These are phyloP conservation scores for Claviceps quebecensis DNA, from an alignment of 2,329 filamentous ascomycete species.

Conservation along the genomic window DNA sequence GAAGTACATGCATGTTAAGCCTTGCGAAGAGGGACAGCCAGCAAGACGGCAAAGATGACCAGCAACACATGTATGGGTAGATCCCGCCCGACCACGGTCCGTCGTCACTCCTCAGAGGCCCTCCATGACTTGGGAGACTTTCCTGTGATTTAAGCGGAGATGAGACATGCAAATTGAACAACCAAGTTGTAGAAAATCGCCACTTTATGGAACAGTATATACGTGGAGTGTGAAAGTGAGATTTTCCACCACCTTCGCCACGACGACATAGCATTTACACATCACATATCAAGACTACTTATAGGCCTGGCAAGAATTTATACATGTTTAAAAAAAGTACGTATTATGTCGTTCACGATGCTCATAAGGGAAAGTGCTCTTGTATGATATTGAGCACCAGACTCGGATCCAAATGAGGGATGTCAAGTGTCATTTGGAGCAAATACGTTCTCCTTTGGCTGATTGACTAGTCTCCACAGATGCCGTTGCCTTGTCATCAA, in stretches of 20 bases:
- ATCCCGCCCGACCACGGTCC: conserved; percentile 9
- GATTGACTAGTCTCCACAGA: conserved; percentile 33
- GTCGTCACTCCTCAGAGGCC: conserved; percentile 5
- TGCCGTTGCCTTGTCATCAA: conserved; percentile 32
- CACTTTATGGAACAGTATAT: not conserved
- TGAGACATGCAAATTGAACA: conserved; percentile 3
- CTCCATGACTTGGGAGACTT: conserved; percentile 11
- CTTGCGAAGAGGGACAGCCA: conserved; percentile 3
- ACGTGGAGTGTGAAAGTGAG: not conserved
- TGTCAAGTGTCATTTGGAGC: not conserved
- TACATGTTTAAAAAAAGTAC: not conserved
- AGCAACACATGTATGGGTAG: conserved; percentile 9
- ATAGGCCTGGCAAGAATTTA: not conserved
- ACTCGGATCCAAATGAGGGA: not conserved
- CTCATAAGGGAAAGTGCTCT: not conserved
- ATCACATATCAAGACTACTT: not conserved
- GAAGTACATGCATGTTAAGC: conserved; percentile 12
- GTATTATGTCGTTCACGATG: not conserved
- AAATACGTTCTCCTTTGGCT: not conserved
- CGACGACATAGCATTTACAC: not conserved
- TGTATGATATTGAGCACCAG: not conserved
- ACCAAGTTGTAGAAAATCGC: not conserved
- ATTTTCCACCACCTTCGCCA: not conserved
- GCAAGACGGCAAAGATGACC: conserved; percentile 5
- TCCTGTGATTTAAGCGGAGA: conserved; percentile 13